Base-by-base conservation (phyloP, 768 basidiomycete genomes). In the Boletus coccyginus region DNA sequence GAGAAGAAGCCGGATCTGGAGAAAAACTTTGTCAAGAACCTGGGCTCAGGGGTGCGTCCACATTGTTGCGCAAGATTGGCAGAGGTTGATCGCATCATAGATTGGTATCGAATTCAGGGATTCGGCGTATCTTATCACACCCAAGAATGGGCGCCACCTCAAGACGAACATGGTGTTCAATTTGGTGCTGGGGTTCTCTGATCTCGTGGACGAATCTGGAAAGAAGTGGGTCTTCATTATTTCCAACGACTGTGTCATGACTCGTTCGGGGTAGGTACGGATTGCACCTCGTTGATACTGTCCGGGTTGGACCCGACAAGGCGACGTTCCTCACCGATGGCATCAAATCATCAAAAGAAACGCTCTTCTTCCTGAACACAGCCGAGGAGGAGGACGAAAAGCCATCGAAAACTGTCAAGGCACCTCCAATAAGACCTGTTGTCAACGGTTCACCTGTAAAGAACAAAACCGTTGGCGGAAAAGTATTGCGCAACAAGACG, bases 101-200 rank as follows among this genome's bases (percentile, higher is more conserved):
- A 98, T 87, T 70, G 96, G 96, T 7, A 84, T 98, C 68, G 96
- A 99, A 70, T 98, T 95, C 75, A 85, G 94, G 41, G 96, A 99
- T 67, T 84, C 88, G 11, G 77, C 85, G 0, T 97, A 94, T 69
- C 74, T 94, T 13, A 75, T 98, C 38, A 88, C 88, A 6, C 60
- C 85, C 9, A 98, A 96, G 76, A 96, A 92, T 64, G 74, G 74
- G 8, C 85, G 88, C 11, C 74, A 73, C 14, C 69, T 98, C 47
- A 85, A 82, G 66, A 76, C 85, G 51, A 86, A 87, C 66, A 97
- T 96, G 94, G 81, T 92, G 29, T 78, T 97, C 69, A 91, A 87
- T 66, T 77, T 99, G 35, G 81, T 82, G 19, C 78, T 98, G 47
- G 94, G 94, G 3, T 94, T 98, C 70, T 79, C 86, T 29, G 91